Evolutionary conservation across 2,329 filamentous ascomycete species (phyloP), one percentile per base, ranked within the genome.

Genomic region (Chaetothyriales sp.): DNA sequence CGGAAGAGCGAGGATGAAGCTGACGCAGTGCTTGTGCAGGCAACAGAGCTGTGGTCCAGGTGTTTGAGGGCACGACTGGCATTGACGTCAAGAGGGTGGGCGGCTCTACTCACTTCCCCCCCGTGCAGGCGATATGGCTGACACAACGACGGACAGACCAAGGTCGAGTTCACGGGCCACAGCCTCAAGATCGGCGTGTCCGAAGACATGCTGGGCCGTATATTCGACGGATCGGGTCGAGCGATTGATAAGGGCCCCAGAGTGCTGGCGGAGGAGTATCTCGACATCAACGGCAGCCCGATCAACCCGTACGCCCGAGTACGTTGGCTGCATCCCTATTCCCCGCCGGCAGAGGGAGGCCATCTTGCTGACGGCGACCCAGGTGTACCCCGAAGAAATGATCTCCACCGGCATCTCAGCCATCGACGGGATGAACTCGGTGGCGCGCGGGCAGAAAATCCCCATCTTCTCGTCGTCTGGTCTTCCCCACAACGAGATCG

Each of bases 331-430:
- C 8, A 44, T 44, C 8, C 33, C 3, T 40, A 2, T 40, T n/a
- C n/a, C n/a, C n/a, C n/a, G n/a, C 10, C 33, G 15, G 13, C 43
- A 4, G 9, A 20, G 43, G n/a, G 50, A 40, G 8, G 22, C 4
- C 25, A 43, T 18, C 37, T 46, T 43, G 44, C 56, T 58, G 47
- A 59, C 59, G 25, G 37, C 52, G 51, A n/a, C 54, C 43, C 58
- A 94, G 88, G 87, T 95, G 62, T 98, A 98, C 68, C 92, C 92
- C 65, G 92, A 98, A 75, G 94, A 98, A 74, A 98, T 98, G 90
- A 97, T 98, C 65, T 92, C 90, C 37, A 98, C 92, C 47, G 92
- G 92, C 82, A 98, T 98, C 70, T 97, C 90, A 57, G 89, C 92
- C 66, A 97, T 98, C 65, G 90, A 97, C 68, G 95, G 89, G 56